Percentiles rank a stretch among this genome's conserved stretches.
Conservation (phyloP, 805 yeast genomes). For the Candida endomychidarum region DNA sequence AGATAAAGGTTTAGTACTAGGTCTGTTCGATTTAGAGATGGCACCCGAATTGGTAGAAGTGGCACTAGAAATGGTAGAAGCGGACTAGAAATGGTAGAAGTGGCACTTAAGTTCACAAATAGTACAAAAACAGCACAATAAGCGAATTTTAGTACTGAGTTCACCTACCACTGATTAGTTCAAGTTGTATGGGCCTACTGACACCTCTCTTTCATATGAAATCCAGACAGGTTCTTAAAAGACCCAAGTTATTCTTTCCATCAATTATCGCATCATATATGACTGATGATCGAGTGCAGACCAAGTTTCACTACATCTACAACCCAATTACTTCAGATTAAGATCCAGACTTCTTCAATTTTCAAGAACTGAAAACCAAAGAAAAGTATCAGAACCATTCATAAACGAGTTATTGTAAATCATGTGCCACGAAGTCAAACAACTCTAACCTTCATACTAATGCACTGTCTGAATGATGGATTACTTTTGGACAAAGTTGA, state of each 20-base stretch:
- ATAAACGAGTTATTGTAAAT: neutral
- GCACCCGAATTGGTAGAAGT: too few relatives aligned
- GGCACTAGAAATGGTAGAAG: too few relatives aligned
- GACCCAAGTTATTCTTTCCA: slow-evolving; percentile 43
- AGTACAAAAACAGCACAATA: neutral
- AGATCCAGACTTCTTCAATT: slow-evolving; percentile 3
- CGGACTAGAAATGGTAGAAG: too few relatives aligned
- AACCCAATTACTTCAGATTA: neutral
- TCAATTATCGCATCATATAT: slow-evolving; percentile 43
- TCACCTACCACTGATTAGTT: slow-evolving; percentile 9
- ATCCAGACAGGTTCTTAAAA: slow-evolving; percentile 54
- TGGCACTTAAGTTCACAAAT: too few relatives aligned
- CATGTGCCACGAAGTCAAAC: slow-evolving; percentile 9
- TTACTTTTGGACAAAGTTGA: slow-evolving; percentile 64
- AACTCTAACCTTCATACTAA: slow-evolving; percentile 25
- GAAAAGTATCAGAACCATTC: slow-evolving; percentile 9
- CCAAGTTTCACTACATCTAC: neutral
- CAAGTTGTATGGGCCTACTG: slow-evolving; percentile 42
- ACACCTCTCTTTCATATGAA: slow-evolving; percentile 52
- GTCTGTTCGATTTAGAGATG: neutral
- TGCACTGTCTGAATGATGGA: slow-evolving; percentile 74
- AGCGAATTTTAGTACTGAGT: too few relatives aligned
- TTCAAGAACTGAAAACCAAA: slow-evolving; percentile 31
- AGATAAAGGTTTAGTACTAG: neutral
- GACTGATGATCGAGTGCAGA: neutral